Base-by-base conservation (phyloP, 192 early-diverging fungal genomes). In the Gryganskiella cystojenkinii region DNA sequence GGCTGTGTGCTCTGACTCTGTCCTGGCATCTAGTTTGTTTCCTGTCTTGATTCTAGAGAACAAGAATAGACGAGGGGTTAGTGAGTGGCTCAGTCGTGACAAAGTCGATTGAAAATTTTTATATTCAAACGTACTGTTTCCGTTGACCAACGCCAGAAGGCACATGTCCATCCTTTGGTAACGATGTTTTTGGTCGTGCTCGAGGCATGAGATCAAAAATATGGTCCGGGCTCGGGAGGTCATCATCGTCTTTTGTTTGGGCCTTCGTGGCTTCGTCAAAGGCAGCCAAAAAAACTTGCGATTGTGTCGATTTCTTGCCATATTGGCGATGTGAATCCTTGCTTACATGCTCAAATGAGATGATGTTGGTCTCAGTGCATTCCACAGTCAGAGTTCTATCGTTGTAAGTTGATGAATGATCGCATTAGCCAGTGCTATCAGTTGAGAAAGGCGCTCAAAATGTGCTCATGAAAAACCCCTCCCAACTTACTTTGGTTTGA, bases 201-300 rank as follows among this genome's bases (percentile, higher is more conserved):
- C 57, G 19, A 13, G 64, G 22, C 4, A 78, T 22, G 31, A 52
- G 54, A 27, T 13, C 64, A 3, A 78, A 44, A 33, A 78, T 43
- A 43, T 78, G 61, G 43, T 78, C 74, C 43, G 58, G 35, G 19
- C 63, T 64, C 1, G 74, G 74, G 3, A 78, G 50, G n/a, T 37
- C 74, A 31, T 78, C 74, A 34, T 78, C 74, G 15, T 78, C 74
- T 42, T 64, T 49, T 14, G 69, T 22, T 45, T 78, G 65, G 4
- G 66, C 74, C 19, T 68, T 44, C 19, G 5, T 64, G 22, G 74
- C 74, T n/a, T 58, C 50, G 22, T 30, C 25, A 10, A 58, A 64
- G 15, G 74, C 74, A 4, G 14, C 31, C 27, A 58, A 46, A 24
- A 78, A 64, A 17, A 45, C 24, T 11, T 34, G n/a, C 13, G 59